Evolutionary conservation across 805 yeast genomes (phyloP).

Genomic region (Yarrowia bubula): DNA sequence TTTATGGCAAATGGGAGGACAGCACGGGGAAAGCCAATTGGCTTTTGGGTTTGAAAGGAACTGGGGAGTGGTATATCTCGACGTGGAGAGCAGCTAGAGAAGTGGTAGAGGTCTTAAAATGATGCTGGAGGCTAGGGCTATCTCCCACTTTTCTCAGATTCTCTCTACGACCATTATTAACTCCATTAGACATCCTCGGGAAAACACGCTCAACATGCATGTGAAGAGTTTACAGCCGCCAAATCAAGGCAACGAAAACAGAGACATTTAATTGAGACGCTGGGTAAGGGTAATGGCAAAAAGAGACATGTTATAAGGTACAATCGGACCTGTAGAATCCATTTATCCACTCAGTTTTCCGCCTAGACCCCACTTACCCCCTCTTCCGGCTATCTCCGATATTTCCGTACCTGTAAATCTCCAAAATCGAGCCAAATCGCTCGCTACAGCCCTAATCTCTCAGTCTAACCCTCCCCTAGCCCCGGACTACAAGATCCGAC

Average conservation of each 20-base stretch:
- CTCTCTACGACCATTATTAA: not conserved
- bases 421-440: not conserved
- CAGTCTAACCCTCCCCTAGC: too few relatives aligned
- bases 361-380: not conserved
- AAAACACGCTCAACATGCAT: not conserved
- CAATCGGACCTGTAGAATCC: not conserved
- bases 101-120: not conserved
- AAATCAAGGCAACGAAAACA: not conserved
- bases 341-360: not conserved
- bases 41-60: not conserved
- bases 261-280: constrained; percentile 3
- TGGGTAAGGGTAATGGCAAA: not conserved
- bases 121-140: not conserved
- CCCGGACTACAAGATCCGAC: too few relatives aligned
- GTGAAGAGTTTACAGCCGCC: not conserved
- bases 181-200: not conserved
- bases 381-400: not conserved
- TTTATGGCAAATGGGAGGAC: constrained; percentile 15
- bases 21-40: not conserved
- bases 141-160: not conserved
- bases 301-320: not conserved
- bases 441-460: too few relatives aligned
- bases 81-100: too few relatives aligned
- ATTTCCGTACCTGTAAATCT: not conserved
- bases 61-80: too few relatives aligned